Percentiles rank a stretch among this genome's conserved stretches.
These are phyloP conservation scores for Pascua sp. DNA, from an alignment of 1,284 basidiomycete genomes.

Conservation along the genomic window DNA sequence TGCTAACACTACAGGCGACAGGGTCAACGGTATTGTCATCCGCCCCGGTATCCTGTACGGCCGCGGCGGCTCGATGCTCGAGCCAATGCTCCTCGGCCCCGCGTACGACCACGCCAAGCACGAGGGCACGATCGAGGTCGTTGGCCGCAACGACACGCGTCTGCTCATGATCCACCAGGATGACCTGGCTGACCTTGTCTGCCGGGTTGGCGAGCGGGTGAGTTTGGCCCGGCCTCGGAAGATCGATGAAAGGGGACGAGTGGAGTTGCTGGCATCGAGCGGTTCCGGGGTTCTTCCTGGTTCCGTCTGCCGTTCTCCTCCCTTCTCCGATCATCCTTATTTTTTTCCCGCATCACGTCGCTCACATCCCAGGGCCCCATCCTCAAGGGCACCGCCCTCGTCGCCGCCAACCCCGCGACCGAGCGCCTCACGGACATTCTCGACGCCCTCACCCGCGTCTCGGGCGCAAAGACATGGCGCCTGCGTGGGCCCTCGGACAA, in stretches of 20 bases:
- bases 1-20: constrained; percentile 14
- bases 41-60: constrained; percentile 45
- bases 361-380: constrained; percentile 34
- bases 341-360: not conserved
- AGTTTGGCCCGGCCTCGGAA: constrained; percentile 4
- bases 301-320: not conserved
- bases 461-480: constrained; percentile 41
- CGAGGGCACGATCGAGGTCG: constrained; percentile 46
- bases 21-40: constrained; percentile 31
- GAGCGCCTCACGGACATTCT: constrained; percentile 55
- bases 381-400: constrained; percentile 53
- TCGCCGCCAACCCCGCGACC: constrained; percentile 52
- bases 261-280: not conserved
- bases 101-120: constrained; percentile 43
- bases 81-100: constrained; percentile 46
- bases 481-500: constrained; percentile 17
- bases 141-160: constrained; percentile 51
- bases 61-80: constrained; percentile 44
- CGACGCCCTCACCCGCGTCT: constrained; percentile 51
- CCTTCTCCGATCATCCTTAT: too few species aligned
- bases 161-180: constrained; percentile 55
- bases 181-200: constrained; percentile 56
- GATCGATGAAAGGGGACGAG: not conserved
- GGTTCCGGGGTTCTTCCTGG: too few species aligned
- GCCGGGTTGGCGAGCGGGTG: constrained; percentile 52